phyloP scores from a whole-genome alignment of 305 asterid genomes.

The Fraxinus sp. region DNA sequence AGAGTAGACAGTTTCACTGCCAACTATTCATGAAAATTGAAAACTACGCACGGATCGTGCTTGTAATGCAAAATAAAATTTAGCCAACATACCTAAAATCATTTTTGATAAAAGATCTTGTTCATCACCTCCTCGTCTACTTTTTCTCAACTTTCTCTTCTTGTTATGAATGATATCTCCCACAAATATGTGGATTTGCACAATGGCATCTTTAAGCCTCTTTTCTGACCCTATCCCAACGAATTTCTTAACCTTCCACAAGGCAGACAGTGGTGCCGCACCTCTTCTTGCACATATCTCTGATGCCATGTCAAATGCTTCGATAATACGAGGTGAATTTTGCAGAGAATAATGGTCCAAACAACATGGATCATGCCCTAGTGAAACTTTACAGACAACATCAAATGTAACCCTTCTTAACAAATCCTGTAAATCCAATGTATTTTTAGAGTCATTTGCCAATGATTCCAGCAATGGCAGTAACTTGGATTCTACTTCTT shows the following conservation, averaged over 20 bases:
- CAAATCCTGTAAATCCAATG: conserved; percentile 48
- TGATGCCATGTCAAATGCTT: conserved; percentile 51
- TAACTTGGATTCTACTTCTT: conserved; percentile 40
- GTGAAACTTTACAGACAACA: conserved; percentile 39
- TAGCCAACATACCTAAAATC: conserved; percentile 27
- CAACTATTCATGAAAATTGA: too few relatives aligned
- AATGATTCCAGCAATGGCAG: conserved; percentile 40
- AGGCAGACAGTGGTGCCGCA: conserved; percentile 32
- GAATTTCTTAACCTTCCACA: conserved; percentile 46
- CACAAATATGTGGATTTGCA: conserved; percentile 35
- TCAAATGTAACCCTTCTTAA: conserved; percentile 45
- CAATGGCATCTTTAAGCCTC: conserved; percentile 36
- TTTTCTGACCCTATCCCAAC: conserved; percentile 39
- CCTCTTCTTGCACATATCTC: conserved; percentile 48
- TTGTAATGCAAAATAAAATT: neutral
- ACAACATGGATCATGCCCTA: conserved; percentile 50
- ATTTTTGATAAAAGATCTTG: conserved; percentile 44
- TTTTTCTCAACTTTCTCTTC: neutral
- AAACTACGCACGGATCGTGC: neutral
- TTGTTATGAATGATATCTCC: conserved; percentile 23
- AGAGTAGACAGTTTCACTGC: too few relatives aligned
- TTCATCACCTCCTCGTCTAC: conserved; percentile 2
- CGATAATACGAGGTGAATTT: conserved; percentile 29
- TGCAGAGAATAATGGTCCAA: conserved; percentile 30
- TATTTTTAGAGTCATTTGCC: conserved; percentile 23